These are phyloP conservation scores for Termitomyces bulborhizus DNA, from an alignment of 768 basidiomycete species.

Conservation along the genomic window DNA sequence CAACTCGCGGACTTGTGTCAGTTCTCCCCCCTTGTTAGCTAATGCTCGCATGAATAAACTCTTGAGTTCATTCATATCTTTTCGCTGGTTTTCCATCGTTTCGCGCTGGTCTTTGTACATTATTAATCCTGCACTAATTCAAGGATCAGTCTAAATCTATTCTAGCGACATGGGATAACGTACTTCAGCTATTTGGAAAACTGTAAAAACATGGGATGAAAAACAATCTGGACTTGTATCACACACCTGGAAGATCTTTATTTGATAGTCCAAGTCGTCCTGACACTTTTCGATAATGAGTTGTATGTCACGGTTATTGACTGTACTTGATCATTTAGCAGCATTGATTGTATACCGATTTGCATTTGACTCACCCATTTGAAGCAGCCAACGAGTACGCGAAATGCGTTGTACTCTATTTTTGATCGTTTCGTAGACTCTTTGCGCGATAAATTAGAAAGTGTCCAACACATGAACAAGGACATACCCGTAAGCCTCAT, in stretches of 20 bases:
- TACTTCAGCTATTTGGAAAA: constrained; percentile 17
- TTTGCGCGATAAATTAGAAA: constrained; percentile 12
- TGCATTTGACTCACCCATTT: constrained; percentile 29
- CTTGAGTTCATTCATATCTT: constrained; percentile 26
- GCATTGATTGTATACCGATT: background rate
- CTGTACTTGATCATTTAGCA: constrained; percentile 19
- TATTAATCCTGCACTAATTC: constrained; percentile 22
- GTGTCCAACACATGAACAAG: background rate
- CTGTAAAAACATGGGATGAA: background rate
- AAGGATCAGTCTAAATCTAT: background rate
- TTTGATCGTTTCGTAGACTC: constrained; percentile 35
- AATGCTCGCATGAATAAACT: constrained; percentile 35
- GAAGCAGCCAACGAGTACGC: constrained; percentile 28
- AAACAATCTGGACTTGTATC: background rate
- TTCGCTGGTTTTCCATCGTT: constrained; percentile 19
- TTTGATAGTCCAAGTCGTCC: constrained; percentile 33
- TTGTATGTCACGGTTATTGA: constrained; percentile 39
- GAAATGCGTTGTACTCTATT: constrained; percentile 33
- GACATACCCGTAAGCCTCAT: constrained; percentile 40
- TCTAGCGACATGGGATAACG: constrained; percentile 1
- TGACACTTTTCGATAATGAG: constrained; percentile 38
- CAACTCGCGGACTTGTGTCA: constrained; percentile 29
- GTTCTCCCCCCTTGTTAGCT: constrained; percentile 26
- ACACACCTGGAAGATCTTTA: constrained; percentile 38
- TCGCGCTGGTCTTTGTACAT: constrained; percentile 23